phyloP scores from a whole-genome alignment of 2,329 filamentous ascomycete species.

The Cladosporium oxysporum region DNA sequence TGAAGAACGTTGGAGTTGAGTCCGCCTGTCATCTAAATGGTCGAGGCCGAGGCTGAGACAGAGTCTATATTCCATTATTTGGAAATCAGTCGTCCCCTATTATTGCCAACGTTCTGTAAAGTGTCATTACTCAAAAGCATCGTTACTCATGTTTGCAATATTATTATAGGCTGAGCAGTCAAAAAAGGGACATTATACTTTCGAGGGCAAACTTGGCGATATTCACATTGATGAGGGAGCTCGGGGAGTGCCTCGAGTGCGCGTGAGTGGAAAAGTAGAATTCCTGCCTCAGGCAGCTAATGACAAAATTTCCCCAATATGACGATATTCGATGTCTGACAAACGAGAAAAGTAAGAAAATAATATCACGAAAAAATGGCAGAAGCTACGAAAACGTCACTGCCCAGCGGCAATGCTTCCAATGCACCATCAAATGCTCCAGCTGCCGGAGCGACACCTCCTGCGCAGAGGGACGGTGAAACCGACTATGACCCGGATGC shows the following conservation, averaged over 20 bases:
- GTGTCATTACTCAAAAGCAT: not conserved
- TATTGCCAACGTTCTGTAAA: not conserved
- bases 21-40: not conserved
- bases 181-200: not conserved
- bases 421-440: not conserved
- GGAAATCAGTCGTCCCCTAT: not conserved
- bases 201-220: not conserved
- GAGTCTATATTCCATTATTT: not conserved
- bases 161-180: not conserved
- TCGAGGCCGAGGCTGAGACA: not conserved
- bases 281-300: constrained; percentile 2
- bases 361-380: not conserved
- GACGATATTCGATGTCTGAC: not conserved
- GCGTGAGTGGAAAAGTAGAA: not conserved
- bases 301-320: not conserved
- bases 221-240: not conserved
- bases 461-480: constrained; percentile 35
- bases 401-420: not conserved
- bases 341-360: not conserved
- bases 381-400: not conserved
- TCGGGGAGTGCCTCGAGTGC: not conserved
- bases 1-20: constrained; percentile 5
- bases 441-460: constrained; percentile 1
- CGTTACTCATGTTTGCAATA: not conserved
- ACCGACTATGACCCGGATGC: constrained; percentile 61